These are phyloP conservation scores for Craterostigma plantagineum DNA, from an alignment of 257 asterid species.

Conservation along the genomic window DNA sequence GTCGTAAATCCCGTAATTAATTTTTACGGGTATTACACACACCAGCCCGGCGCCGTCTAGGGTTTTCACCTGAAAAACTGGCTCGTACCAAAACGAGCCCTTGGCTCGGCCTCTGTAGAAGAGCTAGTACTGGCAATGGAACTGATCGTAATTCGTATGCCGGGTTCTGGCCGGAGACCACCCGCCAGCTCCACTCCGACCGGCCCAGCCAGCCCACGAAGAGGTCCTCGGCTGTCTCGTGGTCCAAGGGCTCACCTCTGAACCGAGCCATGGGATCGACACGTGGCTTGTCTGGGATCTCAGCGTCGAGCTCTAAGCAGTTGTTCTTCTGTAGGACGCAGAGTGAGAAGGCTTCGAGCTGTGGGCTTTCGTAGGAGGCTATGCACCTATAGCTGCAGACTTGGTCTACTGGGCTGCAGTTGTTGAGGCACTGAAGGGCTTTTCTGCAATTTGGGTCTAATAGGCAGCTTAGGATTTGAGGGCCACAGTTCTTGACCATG, in stretches of 20 bases:
- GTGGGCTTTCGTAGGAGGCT: constrained; percentile 71
- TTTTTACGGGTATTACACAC: too few species aligned
- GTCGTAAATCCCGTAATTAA: too few species aligned
- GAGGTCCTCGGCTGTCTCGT: constrained; percentile 80
- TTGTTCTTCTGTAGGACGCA: constrained; percentile 76
- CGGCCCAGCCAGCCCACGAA: constrained; percentile 79
- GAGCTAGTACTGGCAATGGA: constrained; percentile 86
- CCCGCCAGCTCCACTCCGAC: constrained; percentile 90
- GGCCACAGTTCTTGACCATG: constrained; percentile 66
- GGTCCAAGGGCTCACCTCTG: constrained; percentile 34
- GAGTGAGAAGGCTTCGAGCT: constrained; percentile 64
- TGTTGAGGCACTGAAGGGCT: constrained; percentile 81
- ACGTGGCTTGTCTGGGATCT: constrained; percentile 56
- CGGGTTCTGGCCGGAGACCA: constrained; percentile 89
- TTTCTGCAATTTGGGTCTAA: constrained; percentile 67
- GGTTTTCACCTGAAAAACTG: constrained; percentile 81
- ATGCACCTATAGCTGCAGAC: constrained; percentile 79
- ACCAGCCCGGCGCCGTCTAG: too few species aligned
- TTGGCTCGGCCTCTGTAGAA: constrained; percentile 75
- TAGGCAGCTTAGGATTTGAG: constrained; percentile 67
- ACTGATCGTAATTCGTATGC: constrained; percentile 99
- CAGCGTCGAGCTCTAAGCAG: constrained; percentile 69
- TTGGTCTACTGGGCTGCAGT: constrained; percentile 87
- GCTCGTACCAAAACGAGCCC: constrained; percentile 94
- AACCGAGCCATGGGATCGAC: constrained; percentile 47